Base-by-base conservation (phyloP, 140 eudicot species). In the Stevia rebaudiana region DNA sequence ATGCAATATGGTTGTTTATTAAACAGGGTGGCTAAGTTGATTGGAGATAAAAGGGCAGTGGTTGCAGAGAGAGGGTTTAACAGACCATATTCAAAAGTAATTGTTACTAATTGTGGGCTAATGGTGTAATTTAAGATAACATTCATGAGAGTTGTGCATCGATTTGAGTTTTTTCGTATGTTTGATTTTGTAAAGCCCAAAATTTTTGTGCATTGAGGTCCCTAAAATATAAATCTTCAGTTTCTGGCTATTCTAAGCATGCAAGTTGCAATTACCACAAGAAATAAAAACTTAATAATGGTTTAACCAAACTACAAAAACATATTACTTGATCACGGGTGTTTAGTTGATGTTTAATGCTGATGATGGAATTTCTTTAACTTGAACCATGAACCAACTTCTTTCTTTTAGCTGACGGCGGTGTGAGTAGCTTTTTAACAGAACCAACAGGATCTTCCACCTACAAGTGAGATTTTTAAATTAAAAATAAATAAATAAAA, bases 31-130 rank as follows among this genome's bases (percentile, higher is more conserved):
- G 98, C 98, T n/a, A 91, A 84, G 80, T 70, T 91, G 67, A 85
- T 91, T 5, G 96, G 96, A 25, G 98, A 87, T 72, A 91, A 91
- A 68, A 82, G 98, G 33, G 98, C 96, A n/a, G 95, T 87, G 33
- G 98, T 91, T 15, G 98, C 98, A 55, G 98, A 92, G 42, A 80
- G 96, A 72, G 98, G 98, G 23, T 88, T 92, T 78, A 92, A 88
- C 61, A 80, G 96, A 65, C 98, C 98, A 16, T 92, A 92, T 78
- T 83, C 90, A 3, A 92, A 88, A 73, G 90, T 92, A 73, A 52
- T 73, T 16, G 75, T 92, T 58, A 82, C 90, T 24, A 92, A 88
- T 64, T 92, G 98, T 41, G 95, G 96, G 39, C 61, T 92, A 51
- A 73, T 84, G 55, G 69, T 61, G 19, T 83, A 72, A 72, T 47